Conservation (phyloP, 1,139 yeast species). For the Saccharomyces uvarum region DNA sequence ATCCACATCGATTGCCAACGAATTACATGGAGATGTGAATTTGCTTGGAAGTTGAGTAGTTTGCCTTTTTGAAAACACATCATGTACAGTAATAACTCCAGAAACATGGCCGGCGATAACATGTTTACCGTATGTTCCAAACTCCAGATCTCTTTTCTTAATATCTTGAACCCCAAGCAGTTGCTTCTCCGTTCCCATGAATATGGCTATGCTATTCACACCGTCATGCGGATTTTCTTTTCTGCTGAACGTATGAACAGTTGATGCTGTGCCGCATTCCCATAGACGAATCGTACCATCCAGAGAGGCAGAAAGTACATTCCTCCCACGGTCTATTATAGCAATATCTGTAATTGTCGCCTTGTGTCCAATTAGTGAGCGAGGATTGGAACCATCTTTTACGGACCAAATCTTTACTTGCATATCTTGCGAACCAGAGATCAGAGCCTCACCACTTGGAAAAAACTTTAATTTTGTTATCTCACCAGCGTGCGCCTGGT, state of each 20-base stretch:
- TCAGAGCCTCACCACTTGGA: slow-evolving; percentile 53
- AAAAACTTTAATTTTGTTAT: slow-evolving; percentile 40
- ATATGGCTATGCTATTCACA: slow-evolving; percentile 24
- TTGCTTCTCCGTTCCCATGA: neutral
- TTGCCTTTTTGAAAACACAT: slow-evolving; percentile 28
- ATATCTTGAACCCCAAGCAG: neutral
- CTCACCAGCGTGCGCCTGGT: slow-evolving; percentile 43
- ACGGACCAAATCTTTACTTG: slow-evolving; percentile 52
- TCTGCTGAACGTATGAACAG: slow-evolving; percentile 37
- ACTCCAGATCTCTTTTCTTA: slow-evolving; percentile 27
- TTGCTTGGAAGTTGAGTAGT: slow-evolving; percentile 17
- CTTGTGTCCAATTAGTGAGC: slow-evolving; percentile 45
- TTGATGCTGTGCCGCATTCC: slow-evolving; percentile 57
- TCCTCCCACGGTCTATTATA: slow-evolving; percentile 56
- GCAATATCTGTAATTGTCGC: slow-evolving; percentile 40
- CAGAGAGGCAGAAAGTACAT: slow-evolving; percentile 44
- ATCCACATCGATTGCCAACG: slow-evolving; percentile 17
- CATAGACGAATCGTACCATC: slow-evolving; percentile 54
- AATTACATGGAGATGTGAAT: slow-evolving; percentile 16
- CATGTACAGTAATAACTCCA: slow-evolving; percentile 40
- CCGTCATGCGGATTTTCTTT: slow-evolving; percentile 34
- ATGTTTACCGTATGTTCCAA: slow-evolving; percentile 37
- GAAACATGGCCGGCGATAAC: slow-evolving; percentile 44
- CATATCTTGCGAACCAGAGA: slow-evolving; percentile 51
- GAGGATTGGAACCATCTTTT: slow-evolving; percentile 40